Evolutionary conservation across 2,329 filamentous ascomycete species (phyloP).

Genomic region (Aureobasidium leucospermi): DNA sequence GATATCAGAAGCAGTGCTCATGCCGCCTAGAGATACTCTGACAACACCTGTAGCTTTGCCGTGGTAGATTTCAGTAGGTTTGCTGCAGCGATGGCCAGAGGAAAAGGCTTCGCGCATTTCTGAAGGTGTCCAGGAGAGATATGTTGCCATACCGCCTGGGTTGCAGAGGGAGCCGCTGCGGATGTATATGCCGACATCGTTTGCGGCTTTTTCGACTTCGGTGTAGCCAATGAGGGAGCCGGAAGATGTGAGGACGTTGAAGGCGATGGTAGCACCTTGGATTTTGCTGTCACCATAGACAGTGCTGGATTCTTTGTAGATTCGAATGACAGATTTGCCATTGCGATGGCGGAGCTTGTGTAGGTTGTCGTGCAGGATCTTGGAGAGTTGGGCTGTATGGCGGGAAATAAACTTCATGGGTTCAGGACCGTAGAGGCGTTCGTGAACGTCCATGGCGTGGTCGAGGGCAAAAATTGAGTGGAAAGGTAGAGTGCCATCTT

Average conservation of each 20-base stretch:
- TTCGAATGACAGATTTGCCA: conserved; percentile 53
- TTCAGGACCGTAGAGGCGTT: conserved; percentile 56
- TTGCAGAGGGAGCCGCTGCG: conserved; percentile 89
- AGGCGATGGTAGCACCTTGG: conserved; percentile 71
- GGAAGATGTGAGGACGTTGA: conserved; percentile 65
- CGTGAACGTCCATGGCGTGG: conserved; percentile 63
- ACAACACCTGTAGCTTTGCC: conserved; percentile 86
- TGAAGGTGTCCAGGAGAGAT: conserved; percentile 66
- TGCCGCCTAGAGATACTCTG: conserved; percentile 78
- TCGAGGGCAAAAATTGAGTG: conserved; percentile 83
- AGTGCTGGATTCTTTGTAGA: conserved; percentile 48
- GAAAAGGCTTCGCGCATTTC: conserved; percentile 83
- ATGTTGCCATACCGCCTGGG: conserved; percentile 72
- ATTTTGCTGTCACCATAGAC: conserved; percentile 37
- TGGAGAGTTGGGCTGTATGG: conserved; percentile 62
- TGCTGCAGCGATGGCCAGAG: conserved; percentile 75
- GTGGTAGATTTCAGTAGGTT: conserved; percentile 70
- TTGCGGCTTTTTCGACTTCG: conserved; percentile 81
- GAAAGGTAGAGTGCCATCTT: conserved; percentile 86
- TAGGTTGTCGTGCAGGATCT: conserved; percentile 53
- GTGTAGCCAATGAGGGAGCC: conserved; percentile 72
- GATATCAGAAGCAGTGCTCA: conserved; percentile 75
- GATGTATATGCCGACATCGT: conserved; percentile 71
- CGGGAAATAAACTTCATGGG: conserved; percentile 58
- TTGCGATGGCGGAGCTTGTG: conserved; percentile 61